Evolutionary conservation across 2,329 filamentous ascomycete species (phyloP), one percentile per base, ranked within the genome.

Genomic region (Pestalotiopsis sp.): DNA sequence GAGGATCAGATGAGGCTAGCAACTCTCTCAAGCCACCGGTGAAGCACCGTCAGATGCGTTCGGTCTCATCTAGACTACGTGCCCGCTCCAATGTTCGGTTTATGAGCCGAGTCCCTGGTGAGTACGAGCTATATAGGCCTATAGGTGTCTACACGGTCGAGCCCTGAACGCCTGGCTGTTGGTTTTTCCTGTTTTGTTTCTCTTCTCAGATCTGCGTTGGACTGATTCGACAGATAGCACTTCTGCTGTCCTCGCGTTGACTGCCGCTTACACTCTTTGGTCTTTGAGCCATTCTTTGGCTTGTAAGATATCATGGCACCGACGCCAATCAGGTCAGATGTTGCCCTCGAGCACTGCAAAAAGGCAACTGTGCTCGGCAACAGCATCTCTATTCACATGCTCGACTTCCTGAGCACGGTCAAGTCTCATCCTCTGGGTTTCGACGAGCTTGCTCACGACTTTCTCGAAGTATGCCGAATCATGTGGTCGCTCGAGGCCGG

Each of bases 401-500:
- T 91, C 56, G 89, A 91, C 76, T 91, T 90, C 70, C 82, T 91
- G 25, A 87, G 86, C 67, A 84, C 86, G 4, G 83, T 85, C 69
- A 89, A 87, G 73, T 80, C 84, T 45, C 83, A 86, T 45, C 85
- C 86, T 0, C 80, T 84, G 65, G 86, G 87, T 39, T 88, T 91
- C 76, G 85, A 87, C 69, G 80, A 83, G 31, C 83, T 93, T 23
- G 89, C 90, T 11, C 85, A 86, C 70, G 89, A 91, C 71, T 92
- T 92, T 74, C 84, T 93, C 69, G 90, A 92, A 68, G 87, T 89
- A 4, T 91, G 88, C 76, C 86, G 89, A 67, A 87, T 90, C 57
- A 82, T 93, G 57, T 91, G 90, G 83, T 87, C 88, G n/a, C 89
- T 92, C 70, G 90, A 92, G 78, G 86, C 88, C 25, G 91, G 91